Percentiles rank a stretch among this genome's conserved stretches.
Evolutionary conservation across 2,329 filamentous ascomycete genomes (phyloP).

Genomic region (Penicillium sp.): DNA sequence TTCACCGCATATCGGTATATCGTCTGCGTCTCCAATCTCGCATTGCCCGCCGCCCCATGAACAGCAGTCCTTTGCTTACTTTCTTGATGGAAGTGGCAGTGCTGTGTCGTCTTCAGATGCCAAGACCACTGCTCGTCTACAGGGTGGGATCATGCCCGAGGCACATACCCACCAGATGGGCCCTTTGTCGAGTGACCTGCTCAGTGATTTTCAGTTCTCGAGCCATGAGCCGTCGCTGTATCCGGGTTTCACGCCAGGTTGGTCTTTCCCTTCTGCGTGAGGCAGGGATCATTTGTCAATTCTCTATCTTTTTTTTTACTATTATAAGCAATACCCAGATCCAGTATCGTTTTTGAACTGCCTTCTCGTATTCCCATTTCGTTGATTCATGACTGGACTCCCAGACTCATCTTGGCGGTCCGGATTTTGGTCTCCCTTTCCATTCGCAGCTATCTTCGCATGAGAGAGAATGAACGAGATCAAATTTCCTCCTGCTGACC

Average conservation of each 20-base stretch:
- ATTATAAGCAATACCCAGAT: background rate
- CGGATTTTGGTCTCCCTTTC: background rate
- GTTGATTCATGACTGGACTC: background rate
- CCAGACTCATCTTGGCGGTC: background rate
- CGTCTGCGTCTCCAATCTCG: slow-evolving; percentile 5
- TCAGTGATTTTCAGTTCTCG: slow-evolving; percentile 28
- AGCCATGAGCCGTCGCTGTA: slow-evolving; percentile 23
- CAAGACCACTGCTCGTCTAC: slow-evolving; percentile 18
- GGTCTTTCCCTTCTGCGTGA: slow-evolving; percentile 20
- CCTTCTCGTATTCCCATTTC: background rate
- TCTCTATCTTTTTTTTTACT: background rate
- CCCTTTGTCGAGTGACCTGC: slow-evolving; percentile 26
- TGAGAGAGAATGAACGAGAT: background rate
- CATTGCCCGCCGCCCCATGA: slow-evolving; percentile 12
- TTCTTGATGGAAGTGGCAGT: slow-evolving; percentile 19
- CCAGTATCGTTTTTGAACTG: background rate
- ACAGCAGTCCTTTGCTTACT: slow-evolving; percentile 29
- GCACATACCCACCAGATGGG: slow-evolving; percentile 19
- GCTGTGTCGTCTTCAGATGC: slow-evolving; percentile 14
- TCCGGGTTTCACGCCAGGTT: slow-evolving; percentile 22
- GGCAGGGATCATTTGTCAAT: background rate
- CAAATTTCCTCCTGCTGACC: background rate
- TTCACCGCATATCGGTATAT: slow-evolving; percentile 15
- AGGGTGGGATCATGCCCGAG: slow-evolving; percentile 15
- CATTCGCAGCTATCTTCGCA: background rate